phyloP scores from a whole-genome alignment of 805 yeast species.

The Pichia membranifaciens region DNA sequence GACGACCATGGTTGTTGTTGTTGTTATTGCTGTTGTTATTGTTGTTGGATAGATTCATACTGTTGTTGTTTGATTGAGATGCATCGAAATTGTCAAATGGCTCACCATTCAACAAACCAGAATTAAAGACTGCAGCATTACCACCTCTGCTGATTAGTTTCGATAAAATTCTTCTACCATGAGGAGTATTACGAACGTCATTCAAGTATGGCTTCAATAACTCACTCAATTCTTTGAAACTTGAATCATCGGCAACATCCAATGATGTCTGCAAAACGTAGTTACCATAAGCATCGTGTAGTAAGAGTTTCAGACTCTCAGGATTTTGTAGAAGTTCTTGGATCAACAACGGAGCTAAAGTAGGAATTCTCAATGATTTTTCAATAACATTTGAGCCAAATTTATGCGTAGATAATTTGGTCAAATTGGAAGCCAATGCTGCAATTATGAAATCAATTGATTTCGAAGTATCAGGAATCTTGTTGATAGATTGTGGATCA shows the following conservation, averaged over 20 bases:
- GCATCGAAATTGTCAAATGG: slow-evolving; percentile 2
- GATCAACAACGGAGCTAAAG: slow-evolving; percentile 41
- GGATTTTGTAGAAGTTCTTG: slow-evolving; percentile 35
- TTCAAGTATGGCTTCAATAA: slow-evolving; percentile 69
- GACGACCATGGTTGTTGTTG: slow-evolving; percentile 4
- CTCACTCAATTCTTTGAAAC: slow-evolving; percentile 50
- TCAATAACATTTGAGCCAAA: slow-evolving; percentile 59
- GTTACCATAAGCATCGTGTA: slow-evolving; percentile 56
- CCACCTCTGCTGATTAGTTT: slow-evolving; percentile 39
- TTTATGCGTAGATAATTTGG: slow-evolving; percentile 48
- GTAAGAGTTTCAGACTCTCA: slow-evolving; percentile 34
- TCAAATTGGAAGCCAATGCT: slow-evolving; percentile 27
- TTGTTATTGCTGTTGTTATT: background rate
- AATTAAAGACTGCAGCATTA: slow-evolving; percentile 10
- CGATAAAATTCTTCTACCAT: slow-evolving; percentile 87
- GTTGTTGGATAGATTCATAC: background rate
- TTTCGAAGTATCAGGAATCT: slow-evolving; percentile 26
- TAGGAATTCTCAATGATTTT: slow-evolving; percentile 44
- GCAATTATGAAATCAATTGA: slow-evolving; percentile 26
- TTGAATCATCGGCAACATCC: slow-evolving; percentile 46
- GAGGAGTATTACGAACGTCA: slow-evolving; percentile 83
- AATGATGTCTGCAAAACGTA: slow-evolving; percentile 54
- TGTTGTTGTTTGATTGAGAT: background rate
- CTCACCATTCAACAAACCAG: slow-evolving; percentile 1
- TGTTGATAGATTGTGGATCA: slow-evolving; percentile 20